Base-by-base conservation (phyloP, 2,329 filamentous ascomycete genomes). In the Bipolaris zeicola region DNA sequence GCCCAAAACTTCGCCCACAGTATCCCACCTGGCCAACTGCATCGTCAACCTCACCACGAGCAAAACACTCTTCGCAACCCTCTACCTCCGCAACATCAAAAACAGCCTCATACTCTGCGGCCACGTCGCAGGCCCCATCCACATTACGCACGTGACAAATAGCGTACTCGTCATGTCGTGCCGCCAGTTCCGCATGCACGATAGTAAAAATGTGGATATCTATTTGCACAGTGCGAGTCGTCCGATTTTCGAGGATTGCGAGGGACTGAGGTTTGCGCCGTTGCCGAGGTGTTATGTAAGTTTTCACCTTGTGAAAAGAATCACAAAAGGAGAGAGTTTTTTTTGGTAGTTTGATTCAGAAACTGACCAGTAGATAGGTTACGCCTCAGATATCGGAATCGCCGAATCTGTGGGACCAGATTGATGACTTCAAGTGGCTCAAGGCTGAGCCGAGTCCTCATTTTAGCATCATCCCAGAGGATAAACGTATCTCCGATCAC, bases 341-440 rank as follows among this genome's bases (percentile, higher is more conserved):
- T 16, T 16, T 16, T 16, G 28, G 0, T 31, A 5, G 26, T 26
- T 26, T 8, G 10, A 13, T 2, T 11, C 36, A 6, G 20, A 20
- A n/a, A 42, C 41, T 54, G 28, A 54, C 13, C 13, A 8, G 6
- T 39, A n/a, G 2, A 28, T 61, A 77, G 52, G 58, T 52, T 5
- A 71, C 72, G 28, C 45, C 48, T 1, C 64, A 68, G 2, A 61
- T 65, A 6, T 18, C 56, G 18, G 33, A 51, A 10, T 52, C 54
- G 6, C 65, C 72, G 51, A 94, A 96, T 72, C 85, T 89, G 67
- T 99, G 92, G 91, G 85, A 93, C 66, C 87, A 95, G 68, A 90
- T 98, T 14, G 91, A 98, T 74, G 95, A 99, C 75, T 99, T 99
- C 82, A 96, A 96, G 78, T 98, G 95, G 95, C 84, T 97, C 61